Base-by-base conservation (phyloP, 164 flowering plant genomes). In the Liriodendron chinense region DNA sequence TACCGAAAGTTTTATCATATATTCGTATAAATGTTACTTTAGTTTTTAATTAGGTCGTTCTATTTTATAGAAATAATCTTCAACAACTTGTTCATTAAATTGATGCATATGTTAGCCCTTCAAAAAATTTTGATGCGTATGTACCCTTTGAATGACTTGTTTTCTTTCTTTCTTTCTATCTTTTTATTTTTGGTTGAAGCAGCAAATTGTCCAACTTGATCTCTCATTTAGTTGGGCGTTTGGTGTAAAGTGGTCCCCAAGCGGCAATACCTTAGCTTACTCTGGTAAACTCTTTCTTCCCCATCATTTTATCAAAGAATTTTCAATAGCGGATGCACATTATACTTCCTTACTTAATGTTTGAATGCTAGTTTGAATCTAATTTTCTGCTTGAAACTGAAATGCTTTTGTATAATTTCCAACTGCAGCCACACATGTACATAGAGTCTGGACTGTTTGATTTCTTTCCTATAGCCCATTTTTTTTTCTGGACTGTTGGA, bases 171-270 rank as follows among this genome's bases (percentile, higher is more conserved):
- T 22, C 13, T 8, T 22, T 65, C 28, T 65, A 23, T 23, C 9
- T 25, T 18, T 26, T 13, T 34, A 53, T 2, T 53, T 67, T 71
- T 81, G 72, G 79, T 82, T 81, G 86, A 79, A 78, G 76, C 98
- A 96, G 99, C 96, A 89, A 92, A 92, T 96, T 73, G 75, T 96
- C 80, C 99, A 96, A 86, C 94, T 96, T 77, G 99, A 96, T 91
- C 97, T 96, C 82, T 96, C 97, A 72, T 86, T 75, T 85, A 88
- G 94, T 70, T 96, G 99, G 99, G 91, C 98, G 77, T 96, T 94
- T 82, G 98, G 98, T 62, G 97, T 93, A 48, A 96, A 85, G 84
- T 96, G 99, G 99, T 96, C 99, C 23, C 97, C 98, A 70, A 90
- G 92, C 86, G 99, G 99, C 84, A 94, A 91, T 79, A 92, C 97